phyloP scores from a whole-genome alignment of 176 grass and related monocot genomes.

The Bonia amplexicaulis region DNA sequence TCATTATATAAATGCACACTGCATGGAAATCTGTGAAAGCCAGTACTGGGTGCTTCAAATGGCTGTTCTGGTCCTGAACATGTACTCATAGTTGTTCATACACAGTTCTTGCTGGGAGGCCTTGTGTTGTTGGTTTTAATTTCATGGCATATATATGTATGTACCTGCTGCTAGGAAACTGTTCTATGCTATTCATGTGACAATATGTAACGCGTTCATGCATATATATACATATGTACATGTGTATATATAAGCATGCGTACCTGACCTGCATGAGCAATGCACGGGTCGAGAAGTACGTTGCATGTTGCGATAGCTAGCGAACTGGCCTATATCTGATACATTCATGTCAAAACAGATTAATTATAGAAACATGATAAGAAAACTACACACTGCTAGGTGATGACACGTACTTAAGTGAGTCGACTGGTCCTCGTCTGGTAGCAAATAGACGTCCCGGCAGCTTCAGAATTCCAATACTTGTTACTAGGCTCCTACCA shows the following conservation, averaged over 20 bases:
- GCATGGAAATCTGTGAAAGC: slow-evolving; percentile 37
- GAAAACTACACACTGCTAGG: neutral
- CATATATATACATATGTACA: neutral
- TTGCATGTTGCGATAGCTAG: neutral
- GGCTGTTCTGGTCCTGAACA: neutral
- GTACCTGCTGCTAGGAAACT: neutral
- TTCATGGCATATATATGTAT: neutral
- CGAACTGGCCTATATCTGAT: neutral
- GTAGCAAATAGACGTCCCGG: neutral
- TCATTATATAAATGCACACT: slow-evolving; percentile 33
- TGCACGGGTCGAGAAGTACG: neutral
- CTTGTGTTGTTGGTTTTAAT: neutral
- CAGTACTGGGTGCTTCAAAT: slow-evolving; percentile 19
- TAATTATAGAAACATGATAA: neutral
- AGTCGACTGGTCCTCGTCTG: neutral
- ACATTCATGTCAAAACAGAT: neutral
- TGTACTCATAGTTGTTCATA: neutral
- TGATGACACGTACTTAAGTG: neutral
- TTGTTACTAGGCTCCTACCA: neutral
- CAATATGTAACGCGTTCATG: neutral
- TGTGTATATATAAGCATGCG: neutral
- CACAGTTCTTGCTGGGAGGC: neutral
- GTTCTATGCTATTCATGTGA: neutral
- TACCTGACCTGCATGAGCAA: neutral
- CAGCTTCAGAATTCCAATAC: neutral